Percentiles rank a stretch among this genome's conserved stretches.
These are phyloP conservation scores for Jaenimonas drosophilae DNA, from an alignment of 208 protist species.

Conservation along the genomic window DNA sequence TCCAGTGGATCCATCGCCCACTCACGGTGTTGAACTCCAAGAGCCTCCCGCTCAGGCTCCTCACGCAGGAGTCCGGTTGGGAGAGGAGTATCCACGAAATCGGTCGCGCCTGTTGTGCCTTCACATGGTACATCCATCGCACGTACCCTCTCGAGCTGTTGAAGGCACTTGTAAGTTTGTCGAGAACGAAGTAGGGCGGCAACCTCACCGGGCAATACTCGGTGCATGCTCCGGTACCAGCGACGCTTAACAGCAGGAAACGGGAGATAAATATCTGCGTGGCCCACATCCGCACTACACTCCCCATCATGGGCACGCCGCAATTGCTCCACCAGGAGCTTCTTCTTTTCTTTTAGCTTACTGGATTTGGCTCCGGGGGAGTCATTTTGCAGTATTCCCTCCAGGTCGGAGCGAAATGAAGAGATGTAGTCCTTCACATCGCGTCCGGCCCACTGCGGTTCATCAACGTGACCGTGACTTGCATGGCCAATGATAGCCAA, in stretches of 20 bases:
- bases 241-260: constrained; percentile 54
- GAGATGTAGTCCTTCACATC: constrained; percentile 24
- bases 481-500: constrained; percentile 50
- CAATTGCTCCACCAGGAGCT: constrained; percentile 9
- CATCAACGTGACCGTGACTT: constrained; percentile 16
- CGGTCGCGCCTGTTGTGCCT: constrained; percentile 1
- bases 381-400: constrained; percentile 1
- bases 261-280: constrained; percentile 72
- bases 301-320: constrained; percentile 15
- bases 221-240: constrained; percentile 63
- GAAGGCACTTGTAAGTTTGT: constrained; percentile 50
- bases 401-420: constrained; percentile 1
- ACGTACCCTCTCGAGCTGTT: constrained; percentile 3
- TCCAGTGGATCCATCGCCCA: constrained; percentile 40
- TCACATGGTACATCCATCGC: not conserved
- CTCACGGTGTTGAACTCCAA: constrained; percentile 17
- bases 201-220: constrained; percentile 31
- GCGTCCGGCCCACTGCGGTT: constrained; percentile 27
- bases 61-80: constrained; percentile 7
- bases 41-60: not conserved
- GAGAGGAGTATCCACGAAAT: not conserved
- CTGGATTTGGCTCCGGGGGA: not conserved
- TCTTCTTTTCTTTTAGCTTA: not conserved
- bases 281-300: constrained; percentile 26
- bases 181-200: constrained; percentile 25